Conservation (phyloP, 106 monocot genomes). For the Posidonia australis region DNA sequence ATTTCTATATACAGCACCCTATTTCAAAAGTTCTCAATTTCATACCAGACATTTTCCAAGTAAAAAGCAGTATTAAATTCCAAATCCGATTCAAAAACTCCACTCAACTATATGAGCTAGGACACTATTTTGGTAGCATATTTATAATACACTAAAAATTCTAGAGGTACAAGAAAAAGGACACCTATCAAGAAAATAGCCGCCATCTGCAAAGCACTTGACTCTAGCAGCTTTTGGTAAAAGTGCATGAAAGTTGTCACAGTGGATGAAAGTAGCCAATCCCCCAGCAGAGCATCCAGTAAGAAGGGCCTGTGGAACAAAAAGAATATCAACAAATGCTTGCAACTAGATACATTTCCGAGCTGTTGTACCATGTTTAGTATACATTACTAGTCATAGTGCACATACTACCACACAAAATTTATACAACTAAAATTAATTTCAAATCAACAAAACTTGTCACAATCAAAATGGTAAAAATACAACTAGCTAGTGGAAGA, state of each 20-base stretch:
- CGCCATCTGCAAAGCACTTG: constrained; percentile 93
- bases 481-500: neutral
- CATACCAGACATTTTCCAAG: too few species aligned
- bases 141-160: constrained; percentile 2
- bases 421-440: too few species aligned
- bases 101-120: neutral
- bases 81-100: too few species aligned
- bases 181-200: constrained; percentile 77
- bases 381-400: neutral
- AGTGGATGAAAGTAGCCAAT: constrained; percentile 79
- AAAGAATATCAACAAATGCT: constrained; percentile 3
- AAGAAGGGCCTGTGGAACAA: constrained; percentile 66
- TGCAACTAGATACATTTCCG: neutral
- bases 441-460: too few species aligned
- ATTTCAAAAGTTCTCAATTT: too few species aligned
- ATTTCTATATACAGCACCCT: too few species aligned
- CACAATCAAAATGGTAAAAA: neutral
- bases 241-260: constrained; percentile 61
- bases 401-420: too few species aligned
- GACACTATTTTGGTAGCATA: neutral
- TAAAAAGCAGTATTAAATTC: too few species aligned
- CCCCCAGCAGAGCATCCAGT: constrained; percentile 98
- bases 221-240: constrained; percentile 39
- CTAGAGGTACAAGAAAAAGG: neutral
- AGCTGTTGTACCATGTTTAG: neutral